phyloP scores from a whole-genome alignment of 2,329 filamentous ascomycete genomes.

The Cladosporium austrohemisphaericum region DNA sequence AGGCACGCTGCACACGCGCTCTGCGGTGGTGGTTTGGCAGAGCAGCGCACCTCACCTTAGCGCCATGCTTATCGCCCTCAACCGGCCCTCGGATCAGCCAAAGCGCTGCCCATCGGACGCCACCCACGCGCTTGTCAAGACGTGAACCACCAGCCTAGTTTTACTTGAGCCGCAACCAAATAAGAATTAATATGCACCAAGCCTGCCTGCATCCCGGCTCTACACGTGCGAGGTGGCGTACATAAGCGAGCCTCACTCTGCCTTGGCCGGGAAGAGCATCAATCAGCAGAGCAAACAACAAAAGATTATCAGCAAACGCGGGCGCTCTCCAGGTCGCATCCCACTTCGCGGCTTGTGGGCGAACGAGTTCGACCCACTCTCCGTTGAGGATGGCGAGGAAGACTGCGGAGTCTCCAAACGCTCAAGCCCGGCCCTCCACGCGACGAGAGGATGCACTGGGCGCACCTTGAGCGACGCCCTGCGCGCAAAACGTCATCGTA shows the following conservation, averaged over 20 bases:
- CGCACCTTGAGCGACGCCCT: no score
- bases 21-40: background rate
- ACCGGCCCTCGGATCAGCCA: conserved; percentile 1
- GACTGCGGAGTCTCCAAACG: conserved; percentile 6
- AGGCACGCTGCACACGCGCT: background rate
- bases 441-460: no score
- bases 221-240: no score
- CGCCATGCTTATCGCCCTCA: conserved; percentile 14
- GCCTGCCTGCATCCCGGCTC: no score
- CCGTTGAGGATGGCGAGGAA: background rate
- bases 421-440: conserved; percentile 10
- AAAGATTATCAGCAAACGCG: no score
- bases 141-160: no score
- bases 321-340: conserved; percentile 1
- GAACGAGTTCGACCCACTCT: conserved; percentile 9
- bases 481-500: conserved; percentile 1
- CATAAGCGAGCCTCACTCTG: no score
- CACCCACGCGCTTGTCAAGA: no score
- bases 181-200: no score
- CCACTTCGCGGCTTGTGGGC: conserved; percentile 9
- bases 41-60: no score
- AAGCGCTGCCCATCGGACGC: background rate
- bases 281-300: background rate
- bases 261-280: no score
- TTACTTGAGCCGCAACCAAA: no score